phyloP scores from a whole-genome alignment of 441 rosid genomes.

The Pelargonium myrrhifolium region DNA sequence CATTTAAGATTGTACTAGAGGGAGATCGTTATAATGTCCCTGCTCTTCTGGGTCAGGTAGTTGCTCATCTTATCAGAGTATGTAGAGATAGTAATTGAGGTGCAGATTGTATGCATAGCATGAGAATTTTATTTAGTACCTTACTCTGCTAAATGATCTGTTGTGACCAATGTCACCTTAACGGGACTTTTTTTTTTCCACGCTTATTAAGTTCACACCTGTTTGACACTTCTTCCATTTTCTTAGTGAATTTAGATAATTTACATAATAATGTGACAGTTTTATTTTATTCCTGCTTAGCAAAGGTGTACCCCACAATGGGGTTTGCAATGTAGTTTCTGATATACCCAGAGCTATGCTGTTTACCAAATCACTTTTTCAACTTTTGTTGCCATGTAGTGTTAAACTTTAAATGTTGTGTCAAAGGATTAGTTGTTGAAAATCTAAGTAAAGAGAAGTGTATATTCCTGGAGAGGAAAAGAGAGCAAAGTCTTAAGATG shows the following conservation, averaged over 20 bases:
- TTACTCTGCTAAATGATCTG: no score
- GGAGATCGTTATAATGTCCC: slow-evolving; percentile 76
- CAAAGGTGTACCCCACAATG: background rate
- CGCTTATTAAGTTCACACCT: background rate
- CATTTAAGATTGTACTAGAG: slow-evolving; percentile 77
- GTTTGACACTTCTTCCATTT: background rate
- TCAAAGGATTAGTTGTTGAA: background rate
- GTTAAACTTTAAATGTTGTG: background rate
- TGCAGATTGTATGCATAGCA: slow-evolving; percentile 2
- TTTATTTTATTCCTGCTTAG: background rate
- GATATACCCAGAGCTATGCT: background rate
- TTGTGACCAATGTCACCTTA: background rate
- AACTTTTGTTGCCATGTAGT: slow-evolving; percentile 4
- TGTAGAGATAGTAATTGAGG: background rate
- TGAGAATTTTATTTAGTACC: background rate
- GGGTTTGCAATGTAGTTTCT: background rate
- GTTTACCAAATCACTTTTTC: background rate
- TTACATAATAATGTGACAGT: background rate
- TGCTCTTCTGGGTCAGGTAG: slow-evolving; percentile 96
- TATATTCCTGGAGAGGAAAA: slow-evolving; percentile 6
- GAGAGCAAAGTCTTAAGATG: slow-evolving; percentile 1
- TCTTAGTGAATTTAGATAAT: background rate
- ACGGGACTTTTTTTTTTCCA: background rate
- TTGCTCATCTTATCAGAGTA: background rate
- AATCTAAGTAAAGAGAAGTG: background rate